Percentiles rank a stretch among this genome's conserved stretches.
Evolutionary conservation across 1,284 basidiomycete genomes (phyloP).

Genomic region (Inonotus hispidus): DNA sequence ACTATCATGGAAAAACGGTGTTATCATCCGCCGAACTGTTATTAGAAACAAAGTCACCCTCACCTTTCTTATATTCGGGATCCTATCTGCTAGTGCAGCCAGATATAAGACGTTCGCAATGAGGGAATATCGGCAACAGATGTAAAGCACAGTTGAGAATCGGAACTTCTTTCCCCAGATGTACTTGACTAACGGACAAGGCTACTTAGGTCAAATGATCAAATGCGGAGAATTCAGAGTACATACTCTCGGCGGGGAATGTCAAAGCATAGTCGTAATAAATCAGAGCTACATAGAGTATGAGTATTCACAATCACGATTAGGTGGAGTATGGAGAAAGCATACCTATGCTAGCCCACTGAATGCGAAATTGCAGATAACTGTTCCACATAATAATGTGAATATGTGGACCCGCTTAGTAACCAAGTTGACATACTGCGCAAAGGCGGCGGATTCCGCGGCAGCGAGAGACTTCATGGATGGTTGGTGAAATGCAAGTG

Average conservation of each 20-base stretch:
- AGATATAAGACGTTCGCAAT: constrained; percentile 2
- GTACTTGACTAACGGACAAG: not conserved
- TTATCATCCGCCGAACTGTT: not conserved
- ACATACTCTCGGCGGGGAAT: not conserved
- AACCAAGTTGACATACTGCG: not conserved
- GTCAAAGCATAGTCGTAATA: constrained; percentile 7
- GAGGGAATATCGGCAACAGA: constrained; percentile 1
- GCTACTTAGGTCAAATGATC: not conserved
- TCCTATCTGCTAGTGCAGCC: not conserved
- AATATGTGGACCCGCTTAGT: not conserved
- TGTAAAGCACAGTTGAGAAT: constrained; percentile 5
- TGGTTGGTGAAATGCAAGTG: too few species aligned
- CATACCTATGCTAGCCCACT: constrained; percentile 8
- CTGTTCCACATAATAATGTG: not conserved
- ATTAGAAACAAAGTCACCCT: not conserved
- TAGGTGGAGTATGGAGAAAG: not conserved
- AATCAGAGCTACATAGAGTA: not conserved
- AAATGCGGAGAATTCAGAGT: not conserved
- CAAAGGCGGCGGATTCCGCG: not conserved
- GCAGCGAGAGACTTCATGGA: not conserved
- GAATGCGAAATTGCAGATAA: constrained; percentile 1
- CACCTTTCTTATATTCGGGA: not conserved
- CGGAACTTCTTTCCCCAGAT: constrained; percentile 3
- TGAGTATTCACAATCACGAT: not conserved
- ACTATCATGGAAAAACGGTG: not conserved